Evolutionary conservation across 2,329 filamentous ascomycete genomes (phyloP).

Genomic region (Exophiala spinifera): DNA sequence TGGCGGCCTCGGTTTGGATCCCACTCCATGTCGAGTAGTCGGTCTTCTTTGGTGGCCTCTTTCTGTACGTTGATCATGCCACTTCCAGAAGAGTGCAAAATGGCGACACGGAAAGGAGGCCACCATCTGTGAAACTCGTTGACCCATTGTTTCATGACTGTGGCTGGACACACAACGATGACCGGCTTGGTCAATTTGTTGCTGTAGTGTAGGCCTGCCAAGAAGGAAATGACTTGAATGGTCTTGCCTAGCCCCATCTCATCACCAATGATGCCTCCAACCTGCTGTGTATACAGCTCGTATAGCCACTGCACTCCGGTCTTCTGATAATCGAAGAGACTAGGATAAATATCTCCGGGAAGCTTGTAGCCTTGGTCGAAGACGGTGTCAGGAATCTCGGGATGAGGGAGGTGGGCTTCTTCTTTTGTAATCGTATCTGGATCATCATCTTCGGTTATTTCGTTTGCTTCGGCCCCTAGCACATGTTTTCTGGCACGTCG

Average conservation of each 20-base stretch:
- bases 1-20: constrained; percentile 41
- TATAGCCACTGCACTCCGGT: constrained; percentile 95
- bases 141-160: constrained; percentile 95
- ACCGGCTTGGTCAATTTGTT: constrained; percentile 78
- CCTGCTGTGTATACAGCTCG: constrained; percentile 82
- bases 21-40: constrained; percentile 57
- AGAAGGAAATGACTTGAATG: constrained; percentile 73
- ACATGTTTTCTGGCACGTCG: constrained; percentile 54
- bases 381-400: constrained; percentile 70
- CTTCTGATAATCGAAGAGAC: constrained; percentile 94
- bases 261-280: constrained; percentile 92
- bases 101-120: constrained; percentile 95
- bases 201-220: constrained; percentile 90
- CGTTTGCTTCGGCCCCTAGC: constrained; percentile 32
- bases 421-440: constrained; percentile 32
- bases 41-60: constrained; percentile 61
- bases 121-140: constrained; percentile 99
- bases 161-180: constrained; percentile 89
- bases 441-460: constrained; percentile 39
- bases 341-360: constrained; percentile 88
- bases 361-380: constrained; percentile 75
- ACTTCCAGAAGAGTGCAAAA: constrained; percentile 90
- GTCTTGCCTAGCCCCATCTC: constrained; percentile 99
- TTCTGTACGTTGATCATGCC: constrained; percentile 81
- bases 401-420: constrained; percentile 85